Conservation (phyloP, 1,284 basidiomycete genomes). For the Ceratobasidium sp. region DNA sequence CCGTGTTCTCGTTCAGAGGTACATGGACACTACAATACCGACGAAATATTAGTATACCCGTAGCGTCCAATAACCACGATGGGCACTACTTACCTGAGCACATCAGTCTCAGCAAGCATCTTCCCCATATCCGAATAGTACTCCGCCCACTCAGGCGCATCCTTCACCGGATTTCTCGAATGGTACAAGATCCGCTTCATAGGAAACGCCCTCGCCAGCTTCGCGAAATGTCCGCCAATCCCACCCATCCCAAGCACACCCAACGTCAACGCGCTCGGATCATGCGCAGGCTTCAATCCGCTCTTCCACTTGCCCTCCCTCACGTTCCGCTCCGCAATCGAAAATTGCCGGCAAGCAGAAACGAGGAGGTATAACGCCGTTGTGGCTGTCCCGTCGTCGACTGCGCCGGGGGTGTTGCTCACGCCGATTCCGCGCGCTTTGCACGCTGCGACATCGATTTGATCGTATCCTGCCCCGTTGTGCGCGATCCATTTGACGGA, state of each 20-base stretch:
- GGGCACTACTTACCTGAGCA: conserved; percentile 64
- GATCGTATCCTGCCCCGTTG: conserved; percentile 94
- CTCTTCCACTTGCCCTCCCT: conserved; percentile 70
- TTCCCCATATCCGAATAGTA: conserved; percentile 79
- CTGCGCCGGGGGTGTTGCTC: conserved; percentile 92
- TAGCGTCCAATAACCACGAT: not conserved
- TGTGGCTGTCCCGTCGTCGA: conserved; percentile 93
- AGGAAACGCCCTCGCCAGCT: conserved; percentile 78
- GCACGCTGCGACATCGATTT: conserved; percentile 83
- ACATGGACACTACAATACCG: conserved; percentile 67
- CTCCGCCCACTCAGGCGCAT: conserved; percentile 79
- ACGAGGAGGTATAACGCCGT: conserved; percentile 88
- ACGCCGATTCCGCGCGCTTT: conserved; percentile 82
- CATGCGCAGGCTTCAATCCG: conserved; percentile 70
- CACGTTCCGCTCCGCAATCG: conserved; percentile 77
- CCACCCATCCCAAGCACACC: conserved; percentile 93
- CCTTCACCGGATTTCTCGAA: conserved; percentile 69
- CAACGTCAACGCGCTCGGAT: conserved; percentile 83
- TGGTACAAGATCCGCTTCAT: conserved; percentile 90
- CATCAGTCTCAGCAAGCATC: conserved; percentile 81
- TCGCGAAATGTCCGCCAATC: conserved; percentile 81
- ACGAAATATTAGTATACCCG: no score
- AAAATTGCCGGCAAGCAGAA: conserved; percentile 85
- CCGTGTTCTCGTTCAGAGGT: conserved; percentile 79
- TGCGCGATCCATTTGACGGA: conserved; percentile 89